Evolutionary conservation across 495 filamentous ascomycete genomes (phyloP).

Genomic region (Neurospora sp.): DNA sequence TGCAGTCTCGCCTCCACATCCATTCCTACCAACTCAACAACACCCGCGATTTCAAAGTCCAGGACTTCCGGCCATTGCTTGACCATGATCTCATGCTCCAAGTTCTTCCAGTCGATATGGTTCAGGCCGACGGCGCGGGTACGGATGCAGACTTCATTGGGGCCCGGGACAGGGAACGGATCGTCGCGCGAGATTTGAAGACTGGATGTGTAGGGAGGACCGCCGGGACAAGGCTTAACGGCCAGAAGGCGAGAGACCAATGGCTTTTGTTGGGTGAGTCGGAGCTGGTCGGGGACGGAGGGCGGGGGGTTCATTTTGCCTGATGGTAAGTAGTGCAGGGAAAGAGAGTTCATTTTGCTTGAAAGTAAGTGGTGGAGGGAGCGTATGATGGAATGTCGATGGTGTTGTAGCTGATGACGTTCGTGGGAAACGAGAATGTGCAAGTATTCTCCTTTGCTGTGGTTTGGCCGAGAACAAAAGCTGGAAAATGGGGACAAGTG

Average conservation of each 20-base stretch:
- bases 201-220: background rate
- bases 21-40: slow-evolving; percentile 24
- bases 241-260: background rate
- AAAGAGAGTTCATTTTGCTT: background rate
- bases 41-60: slow-evolving; percentile 29
- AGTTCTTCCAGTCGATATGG: slow-evolving; percentile 29
- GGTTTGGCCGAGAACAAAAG: background rate
- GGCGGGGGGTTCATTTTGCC: background rate
- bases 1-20: slow-evolving; percentile 19
- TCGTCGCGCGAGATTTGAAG: background rate
- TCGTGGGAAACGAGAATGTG: background rate
- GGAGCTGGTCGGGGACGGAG: background rate
- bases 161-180: slow-evolving; percentile 17
- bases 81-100: slow-evolving; percentile 22
- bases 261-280: background rate
- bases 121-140: slow-evolving; percentile 27
- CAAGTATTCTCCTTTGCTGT: background rate
- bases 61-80: slow-evolving; percentile 26
- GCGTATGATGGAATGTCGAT: background rate
- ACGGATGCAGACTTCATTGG: slow-evolving; percentile 27
- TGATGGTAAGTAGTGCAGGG: background rate
- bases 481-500: background rate
- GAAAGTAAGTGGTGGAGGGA: background rate
- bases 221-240: background rate
- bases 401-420: background rate